These are phyloP conservation scores for Hypomyces perniciosus DNA, from an alignment of 2,329 filamentous ascomycete genomes.

Conservation along the genomic window DNA sequence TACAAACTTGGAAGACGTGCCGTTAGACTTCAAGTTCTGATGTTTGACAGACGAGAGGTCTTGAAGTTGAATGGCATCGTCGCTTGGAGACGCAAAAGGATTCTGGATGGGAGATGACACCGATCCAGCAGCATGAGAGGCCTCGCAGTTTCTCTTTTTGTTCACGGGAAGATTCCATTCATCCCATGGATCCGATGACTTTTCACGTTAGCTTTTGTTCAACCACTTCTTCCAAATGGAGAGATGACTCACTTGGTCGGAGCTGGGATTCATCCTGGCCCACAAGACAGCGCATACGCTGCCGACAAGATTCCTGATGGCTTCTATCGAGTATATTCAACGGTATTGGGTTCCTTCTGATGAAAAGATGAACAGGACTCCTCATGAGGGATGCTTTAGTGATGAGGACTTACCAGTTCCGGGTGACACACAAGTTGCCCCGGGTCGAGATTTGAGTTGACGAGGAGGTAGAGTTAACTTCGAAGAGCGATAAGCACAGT, in stretches of 20 bases:
- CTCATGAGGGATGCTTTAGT: too few species aligned
- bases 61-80: constrained; percentile 7
- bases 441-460: too few species aligned
- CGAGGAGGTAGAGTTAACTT: too few species aligned
- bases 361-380: too few species aligned
- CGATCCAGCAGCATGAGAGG: not conserved
- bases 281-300: not conserved
- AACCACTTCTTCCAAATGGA: not conserved
- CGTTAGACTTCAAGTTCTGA: not conserved
- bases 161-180: constrained; percentile 1
- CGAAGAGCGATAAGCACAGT: too few species aligned
- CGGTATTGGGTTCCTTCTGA: too few species aligned
- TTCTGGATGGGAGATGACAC: not conserved
- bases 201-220: not conserved
- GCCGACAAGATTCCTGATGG: too few species aligned
- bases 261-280: constrained; percentile 1
- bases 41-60: not conserved
- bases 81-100: not conserved
- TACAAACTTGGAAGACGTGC: not conserved
- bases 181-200: constrained; percentile 1
- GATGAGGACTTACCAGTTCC: too few species aligned
- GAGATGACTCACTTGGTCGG: not conserved
- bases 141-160: not conserved
- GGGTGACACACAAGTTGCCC: too few species aligned
- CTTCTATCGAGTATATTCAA: too few species aligned